Evolutionary conservation across 169 alveolate species (phyloP).

Genomic region (Amoebophrya sp.): DNA sequence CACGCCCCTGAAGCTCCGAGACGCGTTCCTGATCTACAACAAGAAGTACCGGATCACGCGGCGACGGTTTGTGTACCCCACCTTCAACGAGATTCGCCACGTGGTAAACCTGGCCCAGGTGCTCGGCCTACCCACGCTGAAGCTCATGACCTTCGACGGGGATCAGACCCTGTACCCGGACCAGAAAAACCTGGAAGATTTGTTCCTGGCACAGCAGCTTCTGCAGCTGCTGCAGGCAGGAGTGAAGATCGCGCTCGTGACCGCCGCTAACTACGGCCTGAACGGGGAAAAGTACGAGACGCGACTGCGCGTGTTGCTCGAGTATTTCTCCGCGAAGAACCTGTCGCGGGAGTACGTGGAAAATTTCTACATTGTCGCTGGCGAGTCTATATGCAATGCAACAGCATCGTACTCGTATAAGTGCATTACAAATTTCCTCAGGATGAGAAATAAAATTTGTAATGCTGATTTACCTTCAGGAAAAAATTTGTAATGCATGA

Average conservation of each 20-base stretch:
- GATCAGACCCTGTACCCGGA: constrained; percentile 56
- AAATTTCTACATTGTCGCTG: constrained; percentile 51
- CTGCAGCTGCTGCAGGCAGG: constrained; percentile 46
- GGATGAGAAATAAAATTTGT: no score
- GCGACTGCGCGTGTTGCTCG: constrained; percentile 46
- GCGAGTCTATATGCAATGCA: constrained; percentile 51
- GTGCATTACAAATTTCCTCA: no score
- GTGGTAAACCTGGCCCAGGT: constrained; percentile 52
- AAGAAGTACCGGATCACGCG: constrained; percentile 41
- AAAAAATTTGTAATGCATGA: no score
- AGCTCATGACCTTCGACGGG: constrained; percentile 53
- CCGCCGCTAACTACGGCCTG: constrained; percentile 56
- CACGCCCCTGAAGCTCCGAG: constrained; percentile 46
- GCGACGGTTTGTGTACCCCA: constrained; percentile 50
- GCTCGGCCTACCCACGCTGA: constrained; percentile 45
- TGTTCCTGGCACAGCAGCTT: constrained; percentile 40
- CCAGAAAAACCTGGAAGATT: constrained; percentile 49
- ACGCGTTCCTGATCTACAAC: constrained; percentile 51
- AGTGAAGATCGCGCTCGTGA: constrained; percentile 51
- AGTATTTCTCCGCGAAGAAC: constrained; percentile 36
- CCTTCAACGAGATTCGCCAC: constrained; percentile 51
- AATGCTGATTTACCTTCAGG: no score
- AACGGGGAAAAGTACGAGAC: constrained; percentile 46
- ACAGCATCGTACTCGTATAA: no score
- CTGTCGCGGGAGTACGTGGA: constrained; percentile 38